Base-by-base conservation (phyloP, 352 stramenopile species). In the Hyaloperonospora brassicae region DNA sequence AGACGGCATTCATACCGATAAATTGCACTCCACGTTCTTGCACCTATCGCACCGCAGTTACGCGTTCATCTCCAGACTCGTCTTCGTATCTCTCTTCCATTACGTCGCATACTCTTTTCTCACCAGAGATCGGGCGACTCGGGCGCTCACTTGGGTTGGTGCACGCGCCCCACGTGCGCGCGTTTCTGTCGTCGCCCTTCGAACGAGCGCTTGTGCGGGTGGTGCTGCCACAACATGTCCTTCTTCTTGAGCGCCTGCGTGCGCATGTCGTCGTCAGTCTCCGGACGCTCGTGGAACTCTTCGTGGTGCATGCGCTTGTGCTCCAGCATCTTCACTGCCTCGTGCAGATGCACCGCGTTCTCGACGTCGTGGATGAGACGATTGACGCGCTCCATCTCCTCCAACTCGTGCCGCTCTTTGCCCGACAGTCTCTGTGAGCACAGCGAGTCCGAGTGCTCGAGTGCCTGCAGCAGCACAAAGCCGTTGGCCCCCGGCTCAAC, bases 361-460 rank as follows among this genome's bases (percentile, higher is more conserved):
- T 89, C 79, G 22, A 89, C 69, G 45, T 87, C 74, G 35, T 78
- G 64, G 59, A 89, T 86, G 30, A 89, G 73, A 40, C 65, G 25
- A 53, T 89, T 89, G 45, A 87, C 65, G 45, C 73, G 75, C 40
- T 89, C 75, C 79, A 89, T 89, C 57, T 89, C 76, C 46, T 82
- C 66, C 3, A 89, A 52, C 17, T 84, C 72, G 41, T 79, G 66
- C 40, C 70, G 76, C 53, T 89, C 79, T 14, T 62, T 73, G 23
- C 64, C 41, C 13, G 79, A 71, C 42, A 89, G 64, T 24, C 68
- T 47, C 53, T 54, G 50, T 8, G 68, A 68, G 30, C 39, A 66
- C 30, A 71, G 72, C 57, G 68, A 72, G 62, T 83, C 70, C 23
- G 65, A 36, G 59, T 83, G 68, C 39, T 84, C 75, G 41, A 84